These are phyloP conservation scores for Daldinia grandis DNA, from an alignment of 495 filamentous ascomycete species.

Conservation along the genomic window DNA sequence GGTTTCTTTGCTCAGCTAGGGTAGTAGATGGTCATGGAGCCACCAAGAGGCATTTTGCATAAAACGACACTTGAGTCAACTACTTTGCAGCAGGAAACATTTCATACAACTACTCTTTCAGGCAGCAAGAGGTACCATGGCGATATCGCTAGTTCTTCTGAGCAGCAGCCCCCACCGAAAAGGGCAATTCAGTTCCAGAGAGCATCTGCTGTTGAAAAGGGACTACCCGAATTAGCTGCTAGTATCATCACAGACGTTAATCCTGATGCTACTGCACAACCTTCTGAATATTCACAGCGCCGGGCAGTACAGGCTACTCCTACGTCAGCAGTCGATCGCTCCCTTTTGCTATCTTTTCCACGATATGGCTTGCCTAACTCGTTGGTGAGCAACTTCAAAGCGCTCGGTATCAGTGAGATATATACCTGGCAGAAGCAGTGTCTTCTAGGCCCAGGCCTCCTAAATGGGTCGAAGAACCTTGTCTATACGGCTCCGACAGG, in stretches of 20 bases:
- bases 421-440: constrained; percentile 89
- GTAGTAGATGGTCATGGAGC: constrained; percentile 31
- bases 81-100: constrained; percentile 28
- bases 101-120: constrained; percentile 34
- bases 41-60: constrained; percentile 38
- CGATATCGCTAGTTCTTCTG: constrained; percentile 19
- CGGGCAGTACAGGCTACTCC: constrained; percentile 56
- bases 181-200: constrained; percentile 37
- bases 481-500: constrained; percentile 89
- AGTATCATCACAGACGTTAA: constrained; percentile 46
- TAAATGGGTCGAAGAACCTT: constrained; percentile 72
- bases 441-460: constrained; percentile 70
- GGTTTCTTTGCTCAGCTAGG: neutral
- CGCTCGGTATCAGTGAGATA: constrained; percentile 71
- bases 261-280: neutral
- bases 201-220: constrained; percentile 31
- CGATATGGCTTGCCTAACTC: constrained; percentile 69
- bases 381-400: constrained; percentile 71
- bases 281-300: constrained; percentile 60
- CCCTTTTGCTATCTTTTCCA: constrained; percentile 69
- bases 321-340: constrained; percentile 62
- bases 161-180: constrained; percentile 26
- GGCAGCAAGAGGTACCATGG: constrained; percentile 35
- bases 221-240: constrained; percentile 44
- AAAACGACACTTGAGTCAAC: constrained; percentile 43